Evolutionary conservation across 2,329 filamentous ascomycete genomes (phyloP).

Genomic region (Arthrobotrys conoides): DNA sequence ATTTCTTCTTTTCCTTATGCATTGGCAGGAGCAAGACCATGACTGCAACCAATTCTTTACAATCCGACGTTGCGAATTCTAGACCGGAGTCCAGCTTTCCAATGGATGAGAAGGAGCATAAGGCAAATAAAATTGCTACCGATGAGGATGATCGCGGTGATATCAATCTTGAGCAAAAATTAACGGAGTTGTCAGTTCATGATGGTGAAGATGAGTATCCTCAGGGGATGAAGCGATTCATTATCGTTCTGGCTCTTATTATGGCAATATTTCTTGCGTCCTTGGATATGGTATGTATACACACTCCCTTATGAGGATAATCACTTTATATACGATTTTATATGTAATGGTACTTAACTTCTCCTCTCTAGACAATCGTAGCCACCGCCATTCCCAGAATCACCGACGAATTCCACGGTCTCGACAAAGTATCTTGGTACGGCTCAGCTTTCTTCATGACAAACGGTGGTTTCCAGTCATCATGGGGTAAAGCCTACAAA

Average conservation of each 20-base stretch:
- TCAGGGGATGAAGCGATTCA: constrained; percentile 63
- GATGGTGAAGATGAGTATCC: constrained; percentile 44
- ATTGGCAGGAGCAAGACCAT: not conserved
- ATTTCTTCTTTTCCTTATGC: not conserved
- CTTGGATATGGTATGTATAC: constrained; percentile 65
- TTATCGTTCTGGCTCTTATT: constrained; percentile 70
- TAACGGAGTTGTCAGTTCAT: not conserved
- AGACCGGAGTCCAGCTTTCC: not conserved
- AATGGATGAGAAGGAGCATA: constrained; percentile 6
- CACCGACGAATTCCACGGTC: constrained; percentile 69
- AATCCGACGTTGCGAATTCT: not conserved
- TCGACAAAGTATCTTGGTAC: constrained; percentile 68
- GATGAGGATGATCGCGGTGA: not conserved
- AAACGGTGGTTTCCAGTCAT: constrained; percentile 66
- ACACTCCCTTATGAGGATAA: not conserved
- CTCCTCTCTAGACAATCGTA: constrained; percentile 68
- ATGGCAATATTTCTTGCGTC: constrained; percentile 71
- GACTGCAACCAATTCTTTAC: not conserved
- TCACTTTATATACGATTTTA: constrained; percentile 30
- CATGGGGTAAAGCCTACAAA: constrained; percentile 68
- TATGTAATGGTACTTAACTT: constrained; percentile 13
- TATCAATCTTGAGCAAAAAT: not conserved
- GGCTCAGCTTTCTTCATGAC: constrained; percentile 67
- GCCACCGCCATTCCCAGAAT: constrained; percentile 72
- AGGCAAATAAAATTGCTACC: not conserved